These are phyloP conservation scores for Postia placenta DNA, from an alignment of 768 basidiomycete species.

Conservation along the genomic window DNA sequence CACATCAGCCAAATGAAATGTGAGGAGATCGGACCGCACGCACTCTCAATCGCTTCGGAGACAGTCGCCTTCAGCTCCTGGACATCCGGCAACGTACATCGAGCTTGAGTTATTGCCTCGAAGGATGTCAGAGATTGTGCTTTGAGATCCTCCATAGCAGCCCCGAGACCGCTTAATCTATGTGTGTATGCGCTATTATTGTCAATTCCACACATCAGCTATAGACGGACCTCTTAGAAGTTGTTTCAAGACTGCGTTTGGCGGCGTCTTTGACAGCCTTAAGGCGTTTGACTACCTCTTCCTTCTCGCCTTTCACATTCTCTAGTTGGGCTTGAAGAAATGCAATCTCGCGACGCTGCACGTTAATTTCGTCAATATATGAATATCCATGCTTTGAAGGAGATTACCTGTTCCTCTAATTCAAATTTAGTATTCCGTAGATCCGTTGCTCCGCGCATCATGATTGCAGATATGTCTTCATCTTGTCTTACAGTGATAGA, in stretches of 20 bases:
- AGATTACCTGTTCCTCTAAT: slow-evolving; percentile 19
- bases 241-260: slow-evolving; percentile 17
- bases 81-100: slow-evolving; percentile 15
- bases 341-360: slow-evolving; percentile 19
- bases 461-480: slow-evolving; percentile 23
- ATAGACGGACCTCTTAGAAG: slow-evolving; percentile 15
- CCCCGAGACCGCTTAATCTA: slow-evolving; percentile 1
- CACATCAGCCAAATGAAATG: neutral
- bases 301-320: slow-evolving; percentile 16
- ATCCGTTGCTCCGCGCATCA: slow-evolving; percentile 25
- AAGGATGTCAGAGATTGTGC: slow-evolving; percentile 18
- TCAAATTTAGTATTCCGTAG: slow-evolving; percentile 20
- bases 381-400: neutral
- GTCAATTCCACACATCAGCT: neutral
- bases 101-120: slow-evolving; percentile 12
- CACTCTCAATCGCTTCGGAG: slow-evolving; percentile 13
- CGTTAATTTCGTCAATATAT: neutral
- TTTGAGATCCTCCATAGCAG: slow-evolving; percentile 16
- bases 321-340: slow-evolving; percentile 18
- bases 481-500: slow-evolving; percentile 13
- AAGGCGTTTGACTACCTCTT: slow-evolving; percentile 17
- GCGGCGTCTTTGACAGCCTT: slow-evolving; percentile 20
- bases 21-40: neutral
- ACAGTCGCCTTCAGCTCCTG: slow-evolving; percentile 15
- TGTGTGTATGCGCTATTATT: slow-evolving; percentile 5